Base-by-base conservation (phyloP, 2,329 filamentous ascomycete genomes). In the Pseudogymnoascus sp. region DNA sequence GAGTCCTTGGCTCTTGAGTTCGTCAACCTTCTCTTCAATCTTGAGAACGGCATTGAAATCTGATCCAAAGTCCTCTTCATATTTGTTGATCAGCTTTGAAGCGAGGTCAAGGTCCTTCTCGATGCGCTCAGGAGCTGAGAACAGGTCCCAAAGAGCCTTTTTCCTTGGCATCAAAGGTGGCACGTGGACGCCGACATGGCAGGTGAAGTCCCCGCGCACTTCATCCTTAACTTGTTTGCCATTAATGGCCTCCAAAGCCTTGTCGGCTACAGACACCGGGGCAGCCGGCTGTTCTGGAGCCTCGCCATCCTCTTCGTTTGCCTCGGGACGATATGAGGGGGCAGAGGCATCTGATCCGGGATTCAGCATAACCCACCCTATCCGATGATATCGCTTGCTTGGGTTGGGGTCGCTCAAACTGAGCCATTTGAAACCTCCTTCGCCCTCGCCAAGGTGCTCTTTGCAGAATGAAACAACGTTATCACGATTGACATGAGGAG, bases 351-450 rank as follows among this genome's bases (percentile, higher is more conserved):
- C 90, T 0, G 88, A 81, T 12, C 86, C 86, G 14, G 91, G 89
- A 71, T 97, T 89, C 8, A 99, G 82, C 83, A 97, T 95, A 65
- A 99, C 96, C 93, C 96, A 99, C 21, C 95, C 95, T 75, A 99
- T 97, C 21, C 95, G 88, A 73, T 99, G 95, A 71, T 93, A 99
- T 66, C 96, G 89, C 78, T 99, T 99, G 71, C 91, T 89, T 1
- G 95, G 95, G 72, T 99, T 99, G 0, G 95, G 95, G 70, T 99
- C 95, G 68, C 93, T 97, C 59, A 99, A 82, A 35, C 93, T 97
- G 4, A 99, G 81, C 87, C 93, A 97, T 73, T 93, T 96, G 79
- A 95, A 97, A 2, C 93, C 93, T 61, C 93, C 93, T 67, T 95
- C 88, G 55, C 88, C 88, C 70, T 97, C 93, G 12, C 93, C 93